Evolutionary conservation across 371 early-diverging fungal species (phyloP).

Genomic region (Circinella minor): DNA sequence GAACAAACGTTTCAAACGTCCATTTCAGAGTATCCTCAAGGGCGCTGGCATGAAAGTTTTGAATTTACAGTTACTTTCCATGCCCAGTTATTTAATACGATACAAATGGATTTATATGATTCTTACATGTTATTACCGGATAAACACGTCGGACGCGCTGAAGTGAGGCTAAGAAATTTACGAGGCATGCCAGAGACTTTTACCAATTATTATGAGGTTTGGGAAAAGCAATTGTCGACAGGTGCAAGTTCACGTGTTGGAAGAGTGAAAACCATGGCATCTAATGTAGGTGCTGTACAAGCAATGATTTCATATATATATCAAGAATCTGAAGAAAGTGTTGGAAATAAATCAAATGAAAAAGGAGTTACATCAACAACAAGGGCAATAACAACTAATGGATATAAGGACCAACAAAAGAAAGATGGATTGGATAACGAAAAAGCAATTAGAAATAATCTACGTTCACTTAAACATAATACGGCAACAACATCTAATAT

Average conservation of each 20-base stretch:
- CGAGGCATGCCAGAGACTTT: constrained; percentile 72
- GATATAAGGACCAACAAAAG: background rate
- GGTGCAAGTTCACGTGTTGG: constrained; percentile 61
- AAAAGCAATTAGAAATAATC: background rate
- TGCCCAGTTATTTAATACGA: constrained; percentile 77
- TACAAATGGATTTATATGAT: constrained; percentile 78
- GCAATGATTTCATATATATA: constrained; percentile 68
- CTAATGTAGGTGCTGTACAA: constrained; percentile 72
- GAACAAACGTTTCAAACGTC: constrained; percentile 74
- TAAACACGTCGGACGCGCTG: constrained; percentile 74
- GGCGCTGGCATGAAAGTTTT: constrained; percentile 79
- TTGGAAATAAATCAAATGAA: background rate
- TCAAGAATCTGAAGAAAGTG: constrained; percentile 31
- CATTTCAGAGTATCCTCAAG: constrained; percentile 60
- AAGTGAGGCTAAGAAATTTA: constrained; percentile 67
- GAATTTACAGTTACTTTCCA: constrained; percentile 78
- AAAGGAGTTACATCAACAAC: no score
- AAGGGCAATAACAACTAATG: no score
- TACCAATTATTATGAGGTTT: constrained; percentile 68
- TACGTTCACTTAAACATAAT: background rate
- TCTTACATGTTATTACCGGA: constrained; percentile 64
- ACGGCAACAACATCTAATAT: background rate
- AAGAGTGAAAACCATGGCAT: constrained; percentile 53
- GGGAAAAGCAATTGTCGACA: constrained; percentile 61
- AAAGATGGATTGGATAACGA: background rate